Base-by-base conservation (phyloP, 2,329 filamentous ascomycete genomes). In the Myriosclerotinia scirpicola region DNA sequence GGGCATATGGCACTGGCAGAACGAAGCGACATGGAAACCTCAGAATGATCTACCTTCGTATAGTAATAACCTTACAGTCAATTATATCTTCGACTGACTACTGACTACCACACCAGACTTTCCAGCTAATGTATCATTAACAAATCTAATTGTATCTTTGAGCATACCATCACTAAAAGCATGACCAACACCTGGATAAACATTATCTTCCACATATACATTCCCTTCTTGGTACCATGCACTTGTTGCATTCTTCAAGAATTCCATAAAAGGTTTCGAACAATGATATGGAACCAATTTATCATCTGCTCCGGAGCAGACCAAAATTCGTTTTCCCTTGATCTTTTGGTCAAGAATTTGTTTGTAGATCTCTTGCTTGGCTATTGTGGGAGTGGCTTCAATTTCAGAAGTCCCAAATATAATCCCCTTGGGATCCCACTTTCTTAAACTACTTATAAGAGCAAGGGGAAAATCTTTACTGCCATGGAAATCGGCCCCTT, bases 381-480 rank as follows among this genome's bases (percentile, higher is more conserved):
- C 72, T 3, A 76, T 67, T 1, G 76, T 68, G 0, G 78, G 75
- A 8, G 46, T 48, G 9, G 55, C 6, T 3, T 46, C 67, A 56
- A 84, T 74, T 5, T 77, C 67, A 0, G 73, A 73, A 1, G 82
- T 80, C 55, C 85, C 84, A 6, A 96, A 87, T 12, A 97, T 78
- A 8, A 95, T 80, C 1, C 85, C 89, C 26, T 89, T 90, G 0
- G 94, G 93, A 73, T 99, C 95, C 67, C 83, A 85, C 64, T 83
- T 84, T 30, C 83, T 79, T 40, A 92, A 85, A 0, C 86, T 83
- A 0, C 83, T 78, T 1, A 93, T 79, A 8, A 97, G 83, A 0
- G 86, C 83, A 0, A 78, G 76, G 0, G 94, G 93, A 73, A 97
- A 97, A 74, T 93, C 90, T 50, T 79, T 80, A 67, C 90, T 93